These are phyloP conservation scores for Termitomyces sp. DNA, from an alignment of 768 basidiomycete species.

Conservation along the genomic window DNA sequence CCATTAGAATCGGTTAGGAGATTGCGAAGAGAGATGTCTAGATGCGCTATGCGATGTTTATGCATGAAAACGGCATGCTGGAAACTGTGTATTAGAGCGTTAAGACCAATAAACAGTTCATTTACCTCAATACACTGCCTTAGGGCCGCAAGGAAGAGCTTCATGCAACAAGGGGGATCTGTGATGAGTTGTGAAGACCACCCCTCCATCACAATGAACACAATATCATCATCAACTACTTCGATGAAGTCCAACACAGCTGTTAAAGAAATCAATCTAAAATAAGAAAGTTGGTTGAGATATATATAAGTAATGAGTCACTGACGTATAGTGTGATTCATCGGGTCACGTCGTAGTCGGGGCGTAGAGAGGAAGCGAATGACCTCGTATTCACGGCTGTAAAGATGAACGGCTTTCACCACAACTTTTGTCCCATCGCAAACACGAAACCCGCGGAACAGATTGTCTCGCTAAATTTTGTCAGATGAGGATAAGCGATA, in stretches of 20 bases:
- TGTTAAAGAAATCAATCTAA: slow-evolving; percentile 19
- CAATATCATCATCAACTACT: slow-evolving; percentile 43
- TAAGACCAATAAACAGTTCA: background rate
- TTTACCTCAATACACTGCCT: slow-evolving; percentile 66
- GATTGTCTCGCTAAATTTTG: slow-evolving; percentile 56
- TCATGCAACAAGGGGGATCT: slow-evolving; percentile 44
- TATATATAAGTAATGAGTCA: slow-evolving; percentile 8
- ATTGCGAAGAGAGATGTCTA: slow-evolving; percentile 70
- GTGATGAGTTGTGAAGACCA: slow-evolving; percentile 65
- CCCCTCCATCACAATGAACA: slow-evolving; percentile 76
- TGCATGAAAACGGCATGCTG: slow-evolving; percentile 75
- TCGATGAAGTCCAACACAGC: slow-evolving; percentile 64
- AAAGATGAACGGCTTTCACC: slow-evolving; percentile 61
- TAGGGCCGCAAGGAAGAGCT: slow-evolving; percentile 48
- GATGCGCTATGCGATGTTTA: slow-evolving; percentile 54
- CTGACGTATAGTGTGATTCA: slow-evolving; percentile 77
- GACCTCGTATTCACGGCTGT: slow-evolving; percentile 58
- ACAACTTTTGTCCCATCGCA: slow-evolving; percentile 50
- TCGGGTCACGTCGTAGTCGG: slow-evolving; percentile 48
- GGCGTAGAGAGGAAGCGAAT: slow-evolving; percentile 51
- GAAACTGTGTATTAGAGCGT: background rate
- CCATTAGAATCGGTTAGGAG: slow-evolving; percentile 61
- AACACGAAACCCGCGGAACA: slow-evolving; percentile 61
- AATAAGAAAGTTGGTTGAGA: slow-evolving; percentile 7
- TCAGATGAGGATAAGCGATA: slow-evolving; percentile 5